Conservation (phyloP, 352 stramenopile genomes). For the Phytopythium vexans region DNA sequence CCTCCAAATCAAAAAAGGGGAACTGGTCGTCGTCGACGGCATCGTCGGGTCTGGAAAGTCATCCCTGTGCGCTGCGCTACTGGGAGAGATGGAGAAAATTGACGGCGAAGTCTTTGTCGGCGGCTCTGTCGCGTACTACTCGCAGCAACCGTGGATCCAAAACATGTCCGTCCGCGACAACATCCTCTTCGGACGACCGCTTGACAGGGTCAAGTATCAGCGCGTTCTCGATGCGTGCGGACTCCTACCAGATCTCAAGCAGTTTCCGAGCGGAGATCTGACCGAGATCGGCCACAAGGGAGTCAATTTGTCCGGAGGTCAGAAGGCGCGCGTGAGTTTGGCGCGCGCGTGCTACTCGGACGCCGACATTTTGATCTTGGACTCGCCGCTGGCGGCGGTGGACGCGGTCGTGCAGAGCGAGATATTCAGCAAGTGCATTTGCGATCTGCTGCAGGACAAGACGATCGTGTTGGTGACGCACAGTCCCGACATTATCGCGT, state of each 20-base stretch:
- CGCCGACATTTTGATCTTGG: constrained; percentile 39
- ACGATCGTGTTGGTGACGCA: constrained; percentile 91
- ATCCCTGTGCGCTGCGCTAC: constrained; percentile 41
- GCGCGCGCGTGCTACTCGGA: constrained; percentile 64
- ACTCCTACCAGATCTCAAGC: constrained; percentile 78
- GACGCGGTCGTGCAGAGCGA: constrained; percentile 92
- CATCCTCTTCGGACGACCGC: constrained; percentile 88
- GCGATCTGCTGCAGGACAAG: constrained; percentile 23
- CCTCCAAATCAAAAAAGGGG: constrained; percentile 33
- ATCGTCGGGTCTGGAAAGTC: constrained; percentile 54
- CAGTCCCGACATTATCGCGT: constrained; percentile 60
- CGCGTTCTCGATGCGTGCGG: constrained; percentile 71
- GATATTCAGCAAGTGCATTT: constrained; percentile 67
- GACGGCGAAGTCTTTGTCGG: constrained; percentile 32
- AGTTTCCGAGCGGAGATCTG: constrained; percentile 82
- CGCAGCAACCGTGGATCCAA: constrained; percentile 91
- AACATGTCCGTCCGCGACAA: constrained; percentile 94
- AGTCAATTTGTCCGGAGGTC: constrained; percentile 92
- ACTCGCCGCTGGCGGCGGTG: constrained; percentile 20
- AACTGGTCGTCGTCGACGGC: constrained; percentile 53
- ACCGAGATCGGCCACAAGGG: constrained; percentile 96
- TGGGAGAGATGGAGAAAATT: constrained; percentile 84
- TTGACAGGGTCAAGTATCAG: constrained; percentile 41
- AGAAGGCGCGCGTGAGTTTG: constrained; percentile 83
- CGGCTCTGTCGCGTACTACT: constrained; percentile 59